A percentile compares a stretch with the other conserved stretches of the same genome.
These are phyloP conservation scores for Leccinum fuscescens DNA, from an alignment of 1,284 basidiomycete species.

Conservation along the genomic window DNA sequence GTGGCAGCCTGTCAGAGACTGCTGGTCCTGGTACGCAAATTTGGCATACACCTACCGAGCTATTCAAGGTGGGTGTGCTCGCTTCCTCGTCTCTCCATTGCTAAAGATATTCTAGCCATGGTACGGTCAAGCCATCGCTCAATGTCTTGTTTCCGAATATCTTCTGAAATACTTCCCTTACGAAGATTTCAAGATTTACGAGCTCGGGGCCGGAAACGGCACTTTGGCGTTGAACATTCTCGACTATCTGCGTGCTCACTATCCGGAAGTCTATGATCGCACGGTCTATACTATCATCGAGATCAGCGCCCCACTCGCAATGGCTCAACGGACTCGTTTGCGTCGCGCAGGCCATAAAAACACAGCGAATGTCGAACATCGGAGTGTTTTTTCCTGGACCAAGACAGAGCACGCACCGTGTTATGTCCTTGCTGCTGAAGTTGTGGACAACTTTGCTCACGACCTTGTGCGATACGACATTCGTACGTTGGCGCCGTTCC, in stretches of 20 bases:
- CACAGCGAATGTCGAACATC: conserved; percentile 73
- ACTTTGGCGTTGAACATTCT: conserved; percentile 90
- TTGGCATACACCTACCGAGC: conserved; percentile 98
- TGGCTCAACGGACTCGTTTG: conserved; percentile 55
- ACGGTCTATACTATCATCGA: conserved; percentile 93
- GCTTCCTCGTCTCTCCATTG: conserved; percentile 7
- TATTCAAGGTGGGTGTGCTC: conserved; percentile 80
- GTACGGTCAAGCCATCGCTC: conserved; percentile 89
- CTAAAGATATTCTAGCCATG: conserved; percentile 62
- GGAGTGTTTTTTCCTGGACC: conserved; percentile 89
- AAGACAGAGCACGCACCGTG: conserved; percentile 78
- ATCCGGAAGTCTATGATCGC: conserved; percentile 90
- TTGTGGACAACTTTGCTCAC: conserved; percentile 97
- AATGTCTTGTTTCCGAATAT: conserved; percentile 88
- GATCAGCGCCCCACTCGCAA: conserved; percentile 80
- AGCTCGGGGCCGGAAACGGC: conserved; percentile 97
- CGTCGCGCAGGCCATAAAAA: conserved; percentile 31
- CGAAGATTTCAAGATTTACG: conserved; percentile 93
- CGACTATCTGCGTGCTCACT: conserved; percentile 71
- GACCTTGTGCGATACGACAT: conserved; percentile 92
- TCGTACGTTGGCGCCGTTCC: conserved; percentile 75
- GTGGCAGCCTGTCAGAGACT: conserved; percentile 54
- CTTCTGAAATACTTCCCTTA: conserved; percentile 94
- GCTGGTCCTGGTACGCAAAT: conserved; percentile 85
- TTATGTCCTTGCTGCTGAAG: conserved; percentile 93